Evolutionary conservation across 768 basidiomycete species (phyloP), one percentile per base, ranked within the genome.

Genomic region (Erythrobasidium yunnanense): DNA sequence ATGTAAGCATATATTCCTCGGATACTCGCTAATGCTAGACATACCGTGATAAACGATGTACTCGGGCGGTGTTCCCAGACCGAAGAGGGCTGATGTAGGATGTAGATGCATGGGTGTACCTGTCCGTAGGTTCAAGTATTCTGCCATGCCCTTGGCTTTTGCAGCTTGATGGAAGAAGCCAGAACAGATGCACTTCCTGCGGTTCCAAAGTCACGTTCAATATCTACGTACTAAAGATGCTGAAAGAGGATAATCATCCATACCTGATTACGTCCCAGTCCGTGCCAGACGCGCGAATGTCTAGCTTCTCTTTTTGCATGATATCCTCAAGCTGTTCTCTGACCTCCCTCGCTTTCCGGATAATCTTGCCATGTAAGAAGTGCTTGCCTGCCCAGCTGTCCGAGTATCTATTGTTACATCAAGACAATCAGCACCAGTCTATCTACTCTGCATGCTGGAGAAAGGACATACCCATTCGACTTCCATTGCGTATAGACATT

Each of bases 401-500:
- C 22, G 89, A 85, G 77, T 82, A 92, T 4, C 90, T 92, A 69
- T 0, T 0, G 18, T 46, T 55, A n/a, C 25, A 56, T 32, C 13
- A 45, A 55, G 33, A 69, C 62, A 58, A 5, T 6, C 22, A 2
- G 25, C 1, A 13, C 33, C 50, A 18, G 5, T 23, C 2, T 8
- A 11, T 20, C 23, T 7, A 32, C 13, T 2, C n/a, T 13, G n/a
- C 8, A 18, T 18, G 13, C 2, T 4, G 1, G 17, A 15, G 23
- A 7, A 32, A 8, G 17, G 11, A 78, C 85, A 46, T 72, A 91
- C 88, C 87, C 85, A 74, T 96, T 93, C 65, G 83, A 84, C 80
- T 96, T 96, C 95, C 95, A 99, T 76, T 96, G 93, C 67, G 87
- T 88, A 77, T 91, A 99, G 1, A 97, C 95, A 73, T 99, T 95